Evolutionary conservation across 805 yeast genomes (phyloP).

Genomic region (Torulaspora maleeae): DNA sequence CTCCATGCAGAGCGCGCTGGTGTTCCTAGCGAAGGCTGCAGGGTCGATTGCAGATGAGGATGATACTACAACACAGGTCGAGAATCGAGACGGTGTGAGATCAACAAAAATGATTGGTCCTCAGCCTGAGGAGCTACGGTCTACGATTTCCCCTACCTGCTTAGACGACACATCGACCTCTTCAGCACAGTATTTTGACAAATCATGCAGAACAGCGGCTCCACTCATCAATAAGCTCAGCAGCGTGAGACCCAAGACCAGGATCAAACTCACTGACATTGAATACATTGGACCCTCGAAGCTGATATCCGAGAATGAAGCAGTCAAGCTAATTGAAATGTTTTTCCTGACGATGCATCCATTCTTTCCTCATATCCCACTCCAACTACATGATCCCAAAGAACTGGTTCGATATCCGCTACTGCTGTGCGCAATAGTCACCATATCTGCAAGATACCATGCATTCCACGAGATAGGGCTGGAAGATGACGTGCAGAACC

Average conservation of each 20-base stretch:
- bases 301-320: conserved; percentile 59
- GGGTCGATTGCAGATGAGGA: conserved; percentile 70
- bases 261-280: conserved; percentile 47
- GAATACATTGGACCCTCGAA: conserved; percentile 53
- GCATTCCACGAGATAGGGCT: conserved; percentile 43
- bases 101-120: not conserved
- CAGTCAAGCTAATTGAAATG: conserved; percentile 49
- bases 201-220: conserved; percentile 22
- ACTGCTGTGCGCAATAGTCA: conserved; percentile 70
- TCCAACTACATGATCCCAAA: conserved; percentile 60
- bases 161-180: conserved; percentile 22
- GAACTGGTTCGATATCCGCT: conserved; percentile 75
- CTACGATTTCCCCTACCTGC: conserved; percentile 4
- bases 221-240: conserved; percentile 35
- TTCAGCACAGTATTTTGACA: conserved; percentile 27
- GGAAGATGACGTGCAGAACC: conserved; percentile 31
- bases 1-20: conserved; percentile 57
- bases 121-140: not conserved
- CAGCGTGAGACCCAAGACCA: conserved; percentile 33
- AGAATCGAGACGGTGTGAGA: not conserved
- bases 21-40: conserved; percentile 72
- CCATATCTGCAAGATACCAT: conserved; percentile 77
- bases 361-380: conserved; percentile 82
- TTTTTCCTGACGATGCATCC: conserved; percentile 83
- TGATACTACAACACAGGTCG: not conserved